Evolutionary conservation across 495 filamentous ascomycete genomes (phyloP).

Genomic region (Paragyromitra xinjiangensis): DNA sequence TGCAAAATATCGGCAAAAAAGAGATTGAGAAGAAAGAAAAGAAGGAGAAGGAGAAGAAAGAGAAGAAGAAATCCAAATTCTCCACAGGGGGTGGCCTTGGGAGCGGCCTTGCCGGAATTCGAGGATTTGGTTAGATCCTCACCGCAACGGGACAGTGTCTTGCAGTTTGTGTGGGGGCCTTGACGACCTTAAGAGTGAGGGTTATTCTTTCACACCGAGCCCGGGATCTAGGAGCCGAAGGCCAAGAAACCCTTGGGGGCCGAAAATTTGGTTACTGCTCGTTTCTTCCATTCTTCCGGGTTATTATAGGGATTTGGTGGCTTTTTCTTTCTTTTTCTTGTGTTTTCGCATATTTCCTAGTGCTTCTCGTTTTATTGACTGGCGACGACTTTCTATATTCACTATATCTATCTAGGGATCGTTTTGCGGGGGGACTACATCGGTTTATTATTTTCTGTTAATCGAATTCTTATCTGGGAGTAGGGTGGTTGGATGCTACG

Average conservation of each 20-base stretch:
- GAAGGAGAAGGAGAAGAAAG: slow-evolving; percentile 61
- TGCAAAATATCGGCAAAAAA: slow-evolving; percentile 65
- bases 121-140: slow-evolving; percentile 62
- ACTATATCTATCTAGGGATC: not conserved
- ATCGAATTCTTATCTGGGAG: not conserved
- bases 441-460: not conserved
- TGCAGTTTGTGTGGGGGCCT: not conserved
- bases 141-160: slow-evolving; percentile 7
- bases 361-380: not conserved
- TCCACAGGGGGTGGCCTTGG: slow-evolving; percentile 50
- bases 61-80: slow-evolving; percentile 64
- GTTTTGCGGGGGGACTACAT: not conserved
- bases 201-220: not conserved
- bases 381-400: not conserved
- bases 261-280: not conserved
- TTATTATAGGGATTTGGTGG: not conserved
- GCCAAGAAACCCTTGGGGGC: not conserved
- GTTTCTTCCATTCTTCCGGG: not conserved
- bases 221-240: not conserved
- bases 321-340: not conserved
- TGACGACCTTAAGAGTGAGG: not conserved
- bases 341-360: too few species aligned
- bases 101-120: slow-evolving; percentile 64
- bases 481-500: not conserved
- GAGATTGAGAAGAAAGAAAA: slow-evolving; percentile 64